These are phyloP conservation scores for Pyricularia sp. DNA, from an alignment of 2,329 filamentous ascomycete genomes.

Conservation along the genomic window DNA sequence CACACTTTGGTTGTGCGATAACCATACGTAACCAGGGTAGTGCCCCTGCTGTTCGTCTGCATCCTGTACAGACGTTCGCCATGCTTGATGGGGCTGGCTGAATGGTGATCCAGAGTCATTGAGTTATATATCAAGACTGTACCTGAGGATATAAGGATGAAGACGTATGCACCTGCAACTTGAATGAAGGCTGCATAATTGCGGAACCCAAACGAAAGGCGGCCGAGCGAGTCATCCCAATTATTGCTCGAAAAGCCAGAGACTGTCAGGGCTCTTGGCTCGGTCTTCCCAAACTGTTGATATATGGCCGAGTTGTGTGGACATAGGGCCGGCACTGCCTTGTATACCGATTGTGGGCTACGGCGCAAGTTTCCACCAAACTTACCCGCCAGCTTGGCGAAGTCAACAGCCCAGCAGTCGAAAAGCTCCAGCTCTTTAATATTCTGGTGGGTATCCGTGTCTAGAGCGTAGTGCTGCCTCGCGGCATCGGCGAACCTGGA, in stretches of 20 bases:
- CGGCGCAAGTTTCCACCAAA: constrained; percentile 19
- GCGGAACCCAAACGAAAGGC: constrained; percentile 7
- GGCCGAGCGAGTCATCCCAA: constrained; percentile 19
- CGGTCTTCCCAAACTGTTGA: constrained; percentile 18
- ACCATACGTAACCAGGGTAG: constrained; percentile 14
- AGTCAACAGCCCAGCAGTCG: constrained; percentile 22
- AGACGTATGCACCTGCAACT: not conserved
- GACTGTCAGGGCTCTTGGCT: constrained; percentile 10
- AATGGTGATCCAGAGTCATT: not conserved
- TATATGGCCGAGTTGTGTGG: constrained; percentile 23
- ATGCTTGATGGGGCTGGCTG: constrained; percentile 9
- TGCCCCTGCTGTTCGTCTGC: constrained; percentile 11
- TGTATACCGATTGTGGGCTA: constrained; percentile 24
- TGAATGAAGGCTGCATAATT: not conserved
- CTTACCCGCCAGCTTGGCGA: constrained; percentile 25
- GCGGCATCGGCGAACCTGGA: constrained; percentile 10
- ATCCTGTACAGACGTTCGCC: constrained; percentile 11
- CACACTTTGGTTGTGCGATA: constrained; percentile 13
- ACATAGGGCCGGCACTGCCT: constrained; percentile 28
- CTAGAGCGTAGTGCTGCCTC: constrained; percentile 7
- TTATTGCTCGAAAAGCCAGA: constrained; percentile 8
- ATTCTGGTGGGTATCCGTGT: constrained; percentile 7
- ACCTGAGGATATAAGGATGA: not conserved
- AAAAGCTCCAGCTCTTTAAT: constrained; percentile 15
- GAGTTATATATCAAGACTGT: not conserved